Conservation (phyloP, 768 basidiomycete genomes). For the Hysterangium stoloniferum region DNA sequence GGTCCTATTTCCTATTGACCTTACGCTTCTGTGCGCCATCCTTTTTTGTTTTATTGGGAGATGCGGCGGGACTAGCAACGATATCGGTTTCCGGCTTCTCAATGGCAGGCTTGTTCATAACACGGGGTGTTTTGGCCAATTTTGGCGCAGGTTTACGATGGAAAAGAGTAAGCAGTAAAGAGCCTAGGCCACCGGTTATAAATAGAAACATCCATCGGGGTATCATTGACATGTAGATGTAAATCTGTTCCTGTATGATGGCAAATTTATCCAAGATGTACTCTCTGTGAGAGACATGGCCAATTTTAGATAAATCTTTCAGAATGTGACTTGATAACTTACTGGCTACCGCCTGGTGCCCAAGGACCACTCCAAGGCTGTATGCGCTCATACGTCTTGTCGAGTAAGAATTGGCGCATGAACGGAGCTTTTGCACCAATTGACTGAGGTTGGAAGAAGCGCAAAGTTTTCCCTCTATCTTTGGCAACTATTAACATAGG, state of each 20-base stretch:
- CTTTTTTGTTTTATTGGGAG: not conserved
- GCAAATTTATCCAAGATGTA: constrained; percentile 57
- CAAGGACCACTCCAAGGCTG: constrained; percentile 63
- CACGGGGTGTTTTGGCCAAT: not conserved
- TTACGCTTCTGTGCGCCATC: not conserved
- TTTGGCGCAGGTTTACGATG: constrained; percentile 31
- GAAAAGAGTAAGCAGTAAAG: constrained; percentile 57
- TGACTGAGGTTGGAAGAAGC: constrained; percentile 68
- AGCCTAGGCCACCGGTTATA: constrained; percentile 55
- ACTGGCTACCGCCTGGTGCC: constrained; percentile 75
- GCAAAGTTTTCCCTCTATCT: constrained; percentile 68
- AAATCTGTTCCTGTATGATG: constrained; percentile 37
- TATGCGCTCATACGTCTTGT: constrained; percentile 54
- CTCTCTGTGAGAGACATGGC: constrained; percentile 42
- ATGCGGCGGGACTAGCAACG: not conserved
- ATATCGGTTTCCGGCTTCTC: not conserved
- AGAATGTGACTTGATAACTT: constrained; percentile 16
- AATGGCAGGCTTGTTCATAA: not conserved
- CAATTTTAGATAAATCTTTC: not conserved
- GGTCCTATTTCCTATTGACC: not conserved
- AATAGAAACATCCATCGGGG: constrained; percentile 72
- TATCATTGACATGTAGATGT: constrained; percentile 43
- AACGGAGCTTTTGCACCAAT: constrained; percentile 50
- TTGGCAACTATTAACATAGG: constrained; percentile 66
- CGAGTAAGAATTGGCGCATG: constrained; percentile 57